Conservation (phyloP, 441 rosid genomes). For the Pelargonium fulgidum region DNA sequence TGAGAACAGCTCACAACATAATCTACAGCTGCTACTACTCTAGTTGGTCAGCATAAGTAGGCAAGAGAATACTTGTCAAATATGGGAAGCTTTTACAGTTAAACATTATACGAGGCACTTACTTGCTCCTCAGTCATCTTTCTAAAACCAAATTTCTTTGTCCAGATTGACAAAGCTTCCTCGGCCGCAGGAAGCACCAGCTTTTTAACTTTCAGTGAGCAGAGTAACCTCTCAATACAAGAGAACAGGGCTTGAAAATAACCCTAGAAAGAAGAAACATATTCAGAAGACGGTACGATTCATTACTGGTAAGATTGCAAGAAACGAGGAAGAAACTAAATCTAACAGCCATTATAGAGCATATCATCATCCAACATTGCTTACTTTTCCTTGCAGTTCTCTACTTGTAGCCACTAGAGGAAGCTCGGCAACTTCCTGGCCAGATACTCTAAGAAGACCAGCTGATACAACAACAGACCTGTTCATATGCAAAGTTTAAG, state of each 20-base stretch:
- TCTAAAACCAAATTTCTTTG: constrained; percentile 73
- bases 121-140: constrained; percentile 64
- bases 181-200: constrained; percentile 94
- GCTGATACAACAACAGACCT: constrained; percentile 87
- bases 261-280: constrained; percentile 42
- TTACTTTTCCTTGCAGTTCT: constrained; percentile 89
- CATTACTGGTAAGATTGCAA: not conserved
- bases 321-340: not conserved
- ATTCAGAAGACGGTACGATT: not conserved
- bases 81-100: too few relatives aligned
- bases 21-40: not conserved
- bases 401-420: constrained; percentile 87
- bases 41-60: too few relatives aligned
- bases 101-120: constrained; percentile 20
- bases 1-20: not conserved
- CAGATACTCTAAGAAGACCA: constrained; percentile 83
- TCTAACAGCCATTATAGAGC: not conserved
- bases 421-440: constrained; percentile 90
- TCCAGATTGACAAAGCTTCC: constrained; percentile 93
- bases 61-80: not conserved
- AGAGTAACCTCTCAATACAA: constrained; percentile 68
- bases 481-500: constrained; percentile 21
- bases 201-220: constrained; percentile 62
- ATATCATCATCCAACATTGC: constrained; percentile 11
- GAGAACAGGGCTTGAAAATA: constrained; percentile 81